A percentile compares a stretch with the other conserved stretches of the same genome.
Evolutionary conservation across 345 rosid genomes (phyloP).

Genomic region (Noccaea caerulescens): DNA sequence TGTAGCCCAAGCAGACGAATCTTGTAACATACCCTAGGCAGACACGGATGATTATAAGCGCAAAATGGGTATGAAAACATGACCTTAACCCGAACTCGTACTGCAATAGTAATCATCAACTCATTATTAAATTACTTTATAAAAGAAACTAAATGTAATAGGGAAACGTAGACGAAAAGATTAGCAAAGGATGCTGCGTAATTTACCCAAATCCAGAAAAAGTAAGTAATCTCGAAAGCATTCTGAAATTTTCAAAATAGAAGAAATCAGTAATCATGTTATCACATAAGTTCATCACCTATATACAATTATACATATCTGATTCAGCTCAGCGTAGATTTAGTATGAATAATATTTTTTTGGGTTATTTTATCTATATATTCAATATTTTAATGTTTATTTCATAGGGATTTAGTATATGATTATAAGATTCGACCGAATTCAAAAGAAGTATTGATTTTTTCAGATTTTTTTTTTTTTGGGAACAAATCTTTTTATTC

Average conservation of each 20-base stretch:
- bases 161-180: neutral
- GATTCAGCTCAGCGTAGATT: too few species aligned
- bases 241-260: constrained; percentile 48
- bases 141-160: neutral
- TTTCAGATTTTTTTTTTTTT: too few species aligned
- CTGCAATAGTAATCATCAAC: constrained; percentile 48
- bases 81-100: constrained; percentile 83
- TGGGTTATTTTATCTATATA: too few species aligned
- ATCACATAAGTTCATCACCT: neutral
- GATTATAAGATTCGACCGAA: too few species aligned
- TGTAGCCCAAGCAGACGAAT: neutral
- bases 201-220: constrained; percentile 84
- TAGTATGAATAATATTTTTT: too few species aligned
- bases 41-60: constrained; percentile 49
- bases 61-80: constrained; percentile 64
- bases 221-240: constrained; percentile 88
- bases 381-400: too few species aligned
- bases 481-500: too few species aligned
- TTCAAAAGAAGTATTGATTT: too few species aligned
- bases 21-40: constrained; percentile 49
- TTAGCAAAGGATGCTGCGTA: too few species aligned
- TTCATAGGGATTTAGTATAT: too few species aligned
- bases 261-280: neutral
- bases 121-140: neutral
- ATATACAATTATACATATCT: neutral